These are phyloP conservation scores for Hypericum androsaemum DNA, from an alignment of 345 rosid genomes.

Conservation along the genomic window DNA sequence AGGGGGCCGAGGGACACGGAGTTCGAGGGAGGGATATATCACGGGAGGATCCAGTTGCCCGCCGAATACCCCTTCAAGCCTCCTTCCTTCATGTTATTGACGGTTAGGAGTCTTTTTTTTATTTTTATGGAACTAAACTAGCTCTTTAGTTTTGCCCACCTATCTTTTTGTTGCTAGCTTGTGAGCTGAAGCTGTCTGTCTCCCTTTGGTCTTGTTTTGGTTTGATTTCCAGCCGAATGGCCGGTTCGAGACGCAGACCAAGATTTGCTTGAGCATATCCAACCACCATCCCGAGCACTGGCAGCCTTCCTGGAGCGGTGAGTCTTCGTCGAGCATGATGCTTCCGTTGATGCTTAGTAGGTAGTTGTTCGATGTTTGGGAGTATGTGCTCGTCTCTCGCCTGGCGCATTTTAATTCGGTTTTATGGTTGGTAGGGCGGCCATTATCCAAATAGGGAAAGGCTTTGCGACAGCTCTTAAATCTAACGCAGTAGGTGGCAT, in stretches of 20 bases:
- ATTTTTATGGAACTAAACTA: neutral
- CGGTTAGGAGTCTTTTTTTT: conserved; percentile 31
- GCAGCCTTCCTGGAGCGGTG: conserved; percentile 99
- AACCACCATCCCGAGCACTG: conserved; percentile 98
- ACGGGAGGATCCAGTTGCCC: conserved; percentile 93
- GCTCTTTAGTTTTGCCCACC: neutral
- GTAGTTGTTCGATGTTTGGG: neutral
- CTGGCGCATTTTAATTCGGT: neutral
- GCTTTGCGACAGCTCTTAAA: no score
- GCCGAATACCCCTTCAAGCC: conserved; percentile 95
- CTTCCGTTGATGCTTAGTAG: neutral
- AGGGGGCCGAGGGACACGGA: conserved; percentile 76
- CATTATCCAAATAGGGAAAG: no score
- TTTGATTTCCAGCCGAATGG: conserved; percentile 63
- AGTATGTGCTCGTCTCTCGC: no score
- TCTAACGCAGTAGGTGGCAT: no score
- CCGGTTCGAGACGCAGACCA: conserved; percentile 86
- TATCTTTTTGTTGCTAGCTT: conserved; percentile 2
- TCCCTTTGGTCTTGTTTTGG: neutral
- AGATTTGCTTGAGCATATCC: conserved; percentile 91
- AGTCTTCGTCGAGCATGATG: conserved; percentile 12
- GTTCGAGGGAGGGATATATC: conserved; percentile 95
- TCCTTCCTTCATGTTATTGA: conserved; percentile 87
- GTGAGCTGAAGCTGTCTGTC: no score
- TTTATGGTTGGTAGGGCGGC: no score